Evolutionary conservation across 164 flowering plant species (phyloP).

Genomic region (Chimonanthus praecox): DNA sequence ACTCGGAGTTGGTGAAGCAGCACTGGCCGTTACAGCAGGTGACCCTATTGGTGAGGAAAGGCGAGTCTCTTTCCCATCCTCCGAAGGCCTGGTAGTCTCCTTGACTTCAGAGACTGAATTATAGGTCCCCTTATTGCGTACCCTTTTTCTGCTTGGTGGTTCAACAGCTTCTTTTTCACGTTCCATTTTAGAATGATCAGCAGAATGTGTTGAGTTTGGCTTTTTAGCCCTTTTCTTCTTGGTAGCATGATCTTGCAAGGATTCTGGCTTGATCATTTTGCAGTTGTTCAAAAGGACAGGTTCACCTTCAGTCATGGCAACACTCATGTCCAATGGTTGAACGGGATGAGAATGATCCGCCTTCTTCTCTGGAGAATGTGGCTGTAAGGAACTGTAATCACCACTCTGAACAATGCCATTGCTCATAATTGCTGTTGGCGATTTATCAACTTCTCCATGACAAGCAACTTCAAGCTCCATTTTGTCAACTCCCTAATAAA

Average conservation of each 20-base stretch:
- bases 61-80: slow-evolving; percentile 23
- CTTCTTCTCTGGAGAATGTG: slow-evolving; percentile 25
- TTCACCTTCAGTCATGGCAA: slow-evolving; percentile 14
- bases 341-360: slow-evolving; percentile 14
- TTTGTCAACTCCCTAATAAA: slow-evolving; percentile 38
- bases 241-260: slow-evolving; percentile 20
- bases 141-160: slow-evolving; percentile 19
- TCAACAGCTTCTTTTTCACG: slow-evolving; percentile 24
- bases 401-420: slow-evolving; percentile 35
- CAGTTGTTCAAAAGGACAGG: slow-evolving; percentile 14
- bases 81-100: slow-evolving; percentile 28
- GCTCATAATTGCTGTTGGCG: slow-evolving; percentile 32
- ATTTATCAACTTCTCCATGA: slow-evolving; percentile 22
- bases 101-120: slow-evolving; percentile 26
- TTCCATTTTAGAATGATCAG: slow-evolving; percentile 22
- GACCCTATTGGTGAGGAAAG: slow-evolving; percentile 22
- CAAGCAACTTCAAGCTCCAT: slow-evolving; percentile 19
- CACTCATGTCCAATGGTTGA: slow-evolving; percentile 16
- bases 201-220: slow-evolving; percentile 15
- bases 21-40: slow-evolving; percentile 19
- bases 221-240: slow-evolving; percentile 30
- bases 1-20: slow-evolving; percentile 26
- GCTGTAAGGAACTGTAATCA: slow-evolving; percentile 25
- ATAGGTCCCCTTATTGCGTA: slow-evolving; percentile 23
- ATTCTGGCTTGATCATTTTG: slow-evolving; percentile 15